These are phyloP conservation scores for Durusdinium trenchii DNA, from an alignment of 73 alveolate species.

Conservation along the genomic window DNA sequence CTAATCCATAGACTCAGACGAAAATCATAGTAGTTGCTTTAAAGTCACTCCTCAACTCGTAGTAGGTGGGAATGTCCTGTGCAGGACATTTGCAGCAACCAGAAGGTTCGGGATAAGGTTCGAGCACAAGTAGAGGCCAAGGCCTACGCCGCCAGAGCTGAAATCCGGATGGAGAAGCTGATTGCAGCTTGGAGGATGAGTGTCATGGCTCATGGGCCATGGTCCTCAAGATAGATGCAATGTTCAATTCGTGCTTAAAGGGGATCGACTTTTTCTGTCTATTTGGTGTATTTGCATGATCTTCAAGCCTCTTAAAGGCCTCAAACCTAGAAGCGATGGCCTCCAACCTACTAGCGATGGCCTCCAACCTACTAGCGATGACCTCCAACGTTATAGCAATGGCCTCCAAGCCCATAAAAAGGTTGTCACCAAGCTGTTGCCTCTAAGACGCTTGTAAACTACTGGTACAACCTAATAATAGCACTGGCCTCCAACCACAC, in stretches of 20 bases:
- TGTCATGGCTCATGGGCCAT: too few relatives aligned
- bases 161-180: slow-evolving; percentile 85
- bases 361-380: too few relatives aligned
- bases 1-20: not conserved
- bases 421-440: too few relatives aligned
- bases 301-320: not conserved
- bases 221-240: too few relatives aligned
- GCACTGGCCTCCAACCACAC: too few relatives aligned
- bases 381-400: too few relatives aligned
- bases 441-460: too few relatives aligned
- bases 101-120: slow-evolving; percentile 83
- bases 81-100: slow-evolving; percentile 79
- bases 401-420: too few relatives aligned
- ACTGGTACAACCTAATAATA: too few relatives aligned
- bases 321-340: too few relatives aligned
- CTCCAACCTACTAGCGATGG: too few relatives aligned
- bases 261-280: not conserved
- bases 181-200: not conserved
- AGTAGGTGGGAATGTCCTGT: not conserved
- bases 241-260: too few relatives aligned
- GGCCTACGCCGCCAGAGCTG: slow-evolving; percentile 74
- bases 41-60: not conserved
- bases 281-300: not conserved
- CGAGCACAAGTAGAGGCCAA: slow-evolving; percentile 84
- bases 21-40: not conserved